Evolutionary conservation across 768 basidiomycete genomes (phyloP).

Genomic region (Fomitopsis serialis): DNA sequence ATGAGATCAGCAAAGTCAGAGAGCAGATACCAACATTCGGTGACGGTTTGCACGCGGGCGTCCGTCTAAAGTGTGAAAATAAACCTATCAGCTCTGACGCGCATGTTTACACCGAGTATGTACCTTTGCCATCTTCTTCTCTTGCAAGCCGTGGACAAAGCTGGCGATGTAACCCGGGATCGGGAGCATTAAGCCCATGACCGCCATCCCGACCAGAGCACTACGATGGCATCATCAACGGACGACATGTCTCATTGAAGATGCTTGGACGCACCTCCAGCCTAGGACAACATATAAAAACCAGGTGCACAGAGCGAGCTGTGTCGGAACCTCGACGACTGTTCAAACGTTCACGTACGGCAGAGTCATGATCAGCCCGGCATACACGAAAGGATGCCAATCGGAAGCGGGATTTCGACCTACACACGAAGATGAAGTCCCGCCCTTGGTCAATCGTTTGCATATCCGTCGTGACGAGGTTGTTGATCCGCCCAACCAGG

Average conservation of each 20-base stretch:
- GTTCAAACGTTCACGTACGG: no score
- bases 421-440: slow-evolving; percentile 18
- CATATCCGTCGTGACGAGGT: slow-evolving; percentile 47
- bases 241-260: slow-evolving; percentile 22
- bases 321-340: slow-evolving; percentile 32
- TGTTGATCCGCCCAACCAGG: slow-evolving; percentile 70
- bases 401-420: no score
- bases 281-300: slow-evolving; percentile 43
- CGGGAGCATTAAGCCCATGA: slow-evolving; percentile 37
- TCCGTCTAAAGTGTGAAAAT: slow-evolving; percentile 31
- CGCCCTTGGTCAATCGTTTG: slow-evolving; percentile 21
- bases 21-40: slow-evolving; percentile 25
- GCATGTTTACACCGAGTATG: background rate
- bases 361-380: no score
- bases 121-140: slow-evolving; percentile 35
- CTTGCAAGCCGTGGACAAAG: slow-evolving; percentile 29
- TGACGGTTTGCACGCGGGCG: slow-evolving; percentile 39
- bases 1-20: no score
- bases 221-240: slow-evolving; percentile 11
- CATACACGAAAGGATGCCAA: slow-evolving; percentile 16
- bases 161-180: slow-evolving; percentile 38
- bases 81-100: background rate
- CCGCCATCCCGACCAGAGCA: slow-evolving; percentile 36
- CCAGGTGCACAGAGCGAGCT: slow-evolving; percentile 31
- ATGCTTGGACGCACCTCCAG: slow-evolving; percentile 34